phyloP scores from a whole-genome alignment of 208 protist genomes.

The Leishmania arabica region DNA sequence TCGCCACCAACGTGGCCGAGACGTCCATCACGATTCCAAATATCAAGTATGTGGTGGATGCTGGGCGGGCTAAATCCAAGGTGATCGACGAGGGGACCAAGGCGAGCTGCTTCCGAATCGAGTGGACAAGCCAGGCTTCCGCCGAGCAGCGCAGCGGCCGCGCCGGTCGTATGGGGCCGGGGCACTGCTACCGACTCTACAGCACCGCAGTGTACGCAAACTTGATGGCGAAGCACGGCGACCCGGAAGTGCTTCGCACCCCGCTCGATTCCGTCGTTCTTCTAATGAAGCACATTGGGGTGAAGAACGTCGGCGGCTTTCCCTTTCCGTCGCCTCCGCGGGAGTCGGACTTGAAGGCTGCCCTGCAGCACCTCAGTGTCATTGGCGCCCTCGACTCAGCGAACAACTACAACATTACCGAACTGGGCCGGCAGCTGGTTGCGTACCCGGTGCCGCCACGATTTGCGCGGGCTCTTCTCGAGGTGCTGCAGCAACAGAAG shows the following conservation, averaged over 20 bases:
- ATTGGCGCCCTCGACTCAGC: conserved; percentile 74
- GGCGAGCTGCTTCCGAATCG: conserved; percentile 97
- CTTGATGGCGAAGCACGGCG: conserved; percentile 94
- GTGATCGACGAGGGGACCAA: conserved; percentile 95
- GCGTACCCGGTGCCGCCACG: conserved; percentile 84
- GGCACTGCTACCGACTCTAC: conserved; percentile 98
- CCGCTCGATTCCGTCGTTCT: conserved; percentile 92
- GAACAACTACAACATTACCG: conserved; percentile 62
- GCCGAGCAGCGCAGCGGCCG: conserved; percentile 97
- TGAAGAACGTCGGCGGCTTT: conserved; percentile 87
- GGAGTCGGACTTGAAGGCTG: conserved; percentile 66
- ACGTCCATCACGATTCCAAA: conserved; percentile 99
- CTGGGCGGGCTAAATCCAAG: conserved; percentile 97
- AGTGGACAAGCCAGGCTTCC: conserved; percentile 97
- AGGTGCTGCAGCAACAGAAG: conserved; percentile 41
- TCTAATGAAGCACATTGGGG: conserved; percentile 91
- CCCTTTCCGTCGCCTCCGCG: conserved; percentile 86
- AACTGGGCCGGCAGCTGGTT: conserved; percentile 65
- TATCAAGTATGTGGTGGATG: conserved; percentile 98
- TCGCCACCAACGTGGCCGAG: conserved; percentile 99
- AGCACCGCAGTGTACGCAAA: conserved; percentile 97
- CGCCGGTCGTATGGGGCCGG: conserved; percentile 95
- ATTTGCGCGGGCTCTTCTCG: conserved; percentile 77
- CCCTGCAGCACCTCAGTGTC: conserved; percentile 69
- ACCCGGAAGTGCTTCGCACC: conserved; percentile 95